These are phyloP conservation scores for Penicillium tannophilum DNA, from an alignment of 495 filamentous ascomycete species.

Conservation along the genomic window DNA sequence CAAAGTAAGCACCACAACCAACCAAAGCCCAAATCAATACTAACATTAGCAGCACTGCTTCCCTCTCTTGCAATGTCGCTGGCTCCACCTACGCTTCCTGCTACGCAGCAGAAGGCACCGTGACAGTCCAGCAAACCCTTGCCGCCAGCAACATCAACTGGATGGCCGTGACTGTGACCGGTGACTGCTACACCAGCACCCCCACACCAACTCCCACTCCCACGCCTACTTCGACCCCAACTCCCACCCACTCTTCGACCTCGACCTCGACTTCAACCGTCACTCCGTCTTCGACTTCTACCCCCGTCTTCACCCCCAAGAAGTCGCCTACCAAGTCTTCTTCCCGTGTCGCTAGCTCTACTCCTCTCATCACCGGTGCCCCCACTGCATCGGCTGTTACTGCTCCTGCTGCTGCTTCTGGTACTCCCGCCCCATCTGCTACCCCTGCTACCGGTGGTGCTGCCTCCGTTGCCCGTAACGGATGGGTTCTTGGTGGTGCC, in stretches of 20 bases:
- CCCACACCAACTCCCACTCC: constrained; percentile 21
- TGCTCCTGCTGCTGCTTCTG: constrained; percentile 10
- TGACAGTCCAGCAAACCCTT: constrained; percentile 24
- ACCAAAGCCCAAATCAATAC: background rate
- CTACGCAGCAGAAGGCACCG: constrained; percentile 27
- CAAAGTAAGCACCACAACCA: constrained; percentile 23
- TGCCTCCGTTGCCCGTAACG: constrained; percentile 24
- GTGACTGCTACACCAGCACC: constrained; percentile 15
- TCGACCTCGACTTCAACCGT: constrained; percentile 12
- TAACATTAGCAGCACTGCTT: constrained; percentile 22
- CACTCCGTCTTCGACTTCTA: constrained; percentile 11
- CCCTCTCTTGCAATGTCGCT: constrained; percentile 33
- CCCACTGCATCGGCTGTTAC: constrained; percentile 14
- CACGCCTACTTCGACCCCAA: constrained; percentile 25
- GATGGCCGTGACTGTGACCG: constrained; percentile 34
- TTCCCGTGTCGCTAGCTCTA: constrained; percentile 20
- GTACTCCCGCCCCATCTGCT: background rate
- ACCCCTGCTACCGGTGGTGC: constrained; percentile 23
- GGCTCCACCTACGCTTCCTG: constrained; percentile 39
- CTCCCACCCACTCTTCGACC: constrained; percentile 12
- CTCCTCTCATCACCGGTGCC: constrained; percentile 18
- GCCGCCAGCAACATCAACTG: constrained; percentile 25
- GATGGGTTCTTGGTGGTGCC: constrained; percentile 34
- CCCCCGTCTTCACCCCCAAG: constrained; percentile 19
- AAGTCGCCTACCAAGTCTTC: constrained; percentile 20